Conservation (phyloP, 2,329 filamentous ascomycete genomes). For the Trichophyton mentagrophytes region DNA sequence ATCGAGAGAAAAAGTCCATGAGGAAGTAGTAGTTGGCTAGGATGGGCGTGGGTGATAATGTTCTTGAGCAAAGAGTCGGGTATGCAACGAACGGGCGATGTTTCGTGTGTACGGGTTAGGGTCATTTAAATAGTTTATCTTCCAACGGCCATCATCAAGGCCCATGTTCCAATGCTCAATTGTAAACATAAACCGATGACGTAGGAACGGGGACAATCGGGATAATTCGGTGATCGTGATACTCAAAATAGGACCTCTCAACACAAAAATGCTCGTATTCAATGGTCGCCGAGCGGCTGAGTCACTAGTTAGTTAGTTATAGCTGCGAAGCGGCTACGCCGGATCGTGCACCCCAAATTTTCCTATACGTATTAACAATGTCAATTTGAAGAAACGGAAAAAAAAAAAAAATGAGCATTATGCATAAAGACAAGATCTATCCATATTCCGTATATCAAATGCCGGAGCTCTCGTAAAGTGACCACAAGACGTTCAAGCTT, state of each 20-base stretch:
- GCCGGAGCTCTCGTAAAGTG: background rate
- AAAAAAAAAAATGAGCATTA: background rate
- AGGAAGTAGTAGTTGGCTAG: background rate
- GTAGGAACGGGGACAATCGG: background rate
- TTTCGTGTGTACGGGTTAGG: background rate
- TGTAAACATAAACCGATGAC: background rate
- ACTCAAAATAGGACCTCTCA: background rate
- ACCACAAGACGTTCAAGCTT: background rate
- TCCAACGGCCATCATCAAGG: background rate
- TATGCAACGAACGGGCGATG: no score
- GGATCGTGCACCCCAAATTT: no score
- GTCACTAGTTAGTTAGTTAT: background rate
- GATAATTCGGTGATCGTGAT: background rate
- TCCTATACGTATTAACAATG: no score
- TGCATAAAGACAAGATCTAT: background rate
- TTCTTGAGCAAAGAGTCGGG: no score
- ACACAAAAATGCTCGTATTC: background rate
- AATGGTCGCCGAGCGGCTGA: background rate
- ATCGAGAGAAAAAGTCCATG: constrained; percentile 7
- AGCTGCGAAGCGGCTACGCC: background rate
- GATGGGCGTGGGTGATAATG: no score
- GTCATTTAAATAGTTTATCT: background rate
- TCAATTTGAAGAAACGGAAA: background rate
- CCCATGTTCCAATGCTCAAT: background rate
- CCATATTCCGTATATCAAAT: background rate